These are phyloP conservation scores for Amanita jacksonii DNA, from an alignment of 768 basidiomycete species.

Conservation along the genomic window DNA sequence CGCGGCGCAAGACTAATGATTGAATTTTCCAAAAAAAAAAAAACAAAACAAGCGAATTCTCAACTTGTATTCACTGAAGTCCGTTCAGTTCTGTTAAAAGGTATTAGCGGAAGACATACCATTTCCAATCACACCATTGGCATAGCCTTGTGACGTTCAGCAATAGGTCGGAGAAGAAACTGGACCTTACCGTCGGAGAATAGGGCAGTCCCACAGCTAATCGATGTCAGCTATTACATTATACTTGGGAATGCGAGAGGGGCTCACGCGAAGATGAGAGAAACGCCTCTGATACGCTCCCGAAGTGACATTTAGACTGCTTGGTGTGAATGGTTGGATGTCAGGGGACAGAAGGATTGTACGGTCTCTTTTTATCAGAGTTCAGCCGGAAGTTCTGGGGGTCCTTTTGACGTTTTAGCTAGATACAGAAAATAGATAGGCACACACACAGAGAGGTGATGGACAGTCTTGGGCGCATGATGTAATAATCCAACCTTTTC, in stretches of 20 bases:
- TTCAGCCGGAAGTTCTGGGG: too few relatives aligned
- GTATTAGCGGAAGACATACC: constrained; percentile 34
- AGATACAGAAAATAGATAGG: too few relatives aligned
- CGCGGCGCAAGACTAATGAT: constrained; percentile 48
- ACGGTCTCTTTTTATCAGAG: too few relatives aligned
- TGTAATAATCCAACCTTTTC: too few relatives aligned
- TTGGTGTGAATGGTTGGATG: too few relatives aligned
- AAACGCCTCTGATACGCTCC: constrained; percentile 44
- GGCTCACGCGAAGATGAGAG: constrained; percentile 78
- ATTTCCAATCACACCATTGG: constrained; percentile 69
- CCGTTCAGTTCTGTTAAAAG: constrained; percentile 3
- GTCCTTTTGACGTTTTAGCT: too few relatives aligned
- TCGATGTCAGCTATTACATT: neutral
- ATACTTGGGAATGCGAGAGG: neutral
- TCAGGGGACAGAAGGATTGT: too few relatives aligned
- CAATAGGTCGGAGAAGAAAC: neutral
- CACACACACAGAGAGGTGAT: too few relatives aligned
- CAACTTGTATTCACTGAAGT: constrained; percentile 56
- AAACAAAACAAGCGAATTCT: constrained; percentile 19
- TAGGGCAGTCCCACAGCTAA: constrained; percentile 82
- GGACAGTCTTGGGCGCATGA: too few relatives aligned
- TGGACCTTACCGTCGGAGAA: constrained; percentile 66
- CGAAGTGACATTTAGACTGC: constrained; percentile 14
- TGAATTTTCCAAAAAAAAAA: neutral
- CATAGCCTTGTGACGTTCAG: constrained; percentile 45